Percentiles rank a stretch among this genome's conserved stretches.
These are phyloP conservation scores for Torulaspora gathmanii DNA, from an alignment of 805 yeast species.

Conservation along the genomic window DNA sequence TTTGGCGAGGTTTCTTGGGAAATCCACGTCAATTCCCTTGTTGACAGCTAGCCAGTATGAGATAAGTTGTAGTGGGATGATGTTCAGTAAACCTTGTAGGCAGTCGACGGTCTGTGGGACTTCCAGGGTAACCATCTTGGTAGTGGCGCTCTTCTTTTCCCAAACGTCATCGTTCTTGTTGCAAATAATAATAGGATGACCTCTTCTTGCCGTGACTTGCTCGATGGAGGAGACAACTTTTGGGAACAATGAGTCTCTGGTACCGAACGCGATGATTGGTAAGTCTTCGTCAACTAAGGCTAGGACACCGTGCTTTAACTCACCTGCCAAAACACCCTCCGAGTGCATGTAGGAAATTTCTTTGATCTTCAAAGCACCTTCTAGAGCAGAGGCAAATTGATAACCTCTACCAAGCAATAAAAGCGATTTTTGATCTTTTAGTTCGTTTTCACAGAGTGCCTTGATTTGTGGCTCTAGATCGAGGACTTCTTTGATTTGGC, in stretches of 20 bases:
- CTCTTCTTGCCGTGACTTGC: conserved; percentile 96
- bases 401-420: conserved; percentile 94
- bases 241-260: conserved; percentile 93
- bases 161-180: conserved; percentile 72
- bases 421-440: conserved; percentile 80
- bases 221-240: conserved; percentile 92
- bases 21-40: conserved; percentile 94
- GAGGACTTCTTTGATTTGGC: conserved; percentile 76
- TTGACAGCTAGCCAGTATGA: conserved; percentile 95
- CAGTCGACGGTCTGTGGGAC: conserved; percentile 97
- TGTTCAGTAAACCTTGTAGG: conserved; percentile 91
- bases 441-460: conserved; percentile 62
- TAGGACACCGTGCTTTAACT: conserved; percentile 95
- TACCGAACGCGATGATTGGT: conserved; percentile 94
- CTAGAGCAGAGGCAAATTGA: conserved; percentile 94
- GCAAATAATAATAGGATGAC: conserved; percentile 90
- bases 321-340: conserved; percentile 99
- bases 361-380: conserved; percentile 96
- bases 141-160: conserved; percentile 37
- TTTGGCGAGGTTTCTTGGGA: conserved; percentile 98
- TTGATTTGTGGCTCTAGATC: conserved; percentile 69
- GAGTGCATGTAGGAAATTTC: conserved; percentile 99
- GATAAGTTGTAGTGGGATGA: conserved; percentile 91
- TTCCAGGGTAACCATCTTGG: conserved; percentile 65
- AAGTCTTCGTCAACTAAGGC: conserved; percentile 92